Base-by-base conservation (phyloP, 1,284 basidiomycete species). In the Malassezia globosa region DNA sequence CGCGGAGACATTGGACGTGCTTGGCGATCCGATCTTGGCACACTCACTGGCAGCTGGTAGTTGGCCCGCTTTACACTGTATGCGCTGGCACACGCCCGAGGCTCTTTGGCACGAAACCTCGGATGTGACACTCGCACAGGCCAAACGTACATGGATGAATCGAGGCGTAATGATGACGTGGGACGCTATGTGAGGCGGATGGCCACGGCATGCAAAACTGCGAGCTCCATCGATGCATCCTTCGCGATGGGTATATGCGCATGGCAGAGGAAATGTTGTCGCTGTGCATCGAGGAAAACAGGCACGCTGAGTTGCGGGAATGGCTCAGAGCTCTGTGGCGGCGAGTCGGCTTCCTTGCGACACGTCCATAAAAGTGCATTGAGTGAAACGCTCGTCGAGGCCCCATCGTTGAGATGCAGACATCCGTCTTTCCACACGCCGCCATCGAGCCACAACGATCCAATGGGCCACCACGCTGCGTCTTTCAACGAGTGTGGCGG, bases 251-350 rank as follows among this genome's bases (percentile, higher is more conserved):
- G 82, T 51, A 50, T 33, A 3, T 35, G 16, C n/a, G 41, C 40
- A 27, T 84, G 85, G 75, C 94, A 94, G 60, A 95, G 74, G 36
- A 90, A 83, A 64, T 87, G 84, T 64, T 81, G 84, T 34, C 89
- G 80, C 72, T 94, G 89, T 54, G 79, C 78, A 73, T 95, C 92
- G 67, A 94, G 78, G 72, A 94, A 95, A 29, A 95, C 84, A 0
- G 89, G 88, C 19, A 95, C 13, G 21, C 21, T 73, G 8, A 31
- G 4, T 16, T 13, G 2, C 16, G 11, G 29, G n/a, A n/a, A n/a
- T n/a, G n/a, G n/a, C n/a, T n/a, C n/a, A n/a, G n/a, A n/a, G n/a
- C n/a, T n/a, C 16, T 31, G 2, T 11, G 29, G 11, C 11, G 16
- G 11, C 29, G 29, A 13, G 29, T 2, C 29, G 11, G 29, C 29